Evolutionary conservation across 345 rosid genomes (phyloP).

Genomic region (Camelina laxa): DNA sequence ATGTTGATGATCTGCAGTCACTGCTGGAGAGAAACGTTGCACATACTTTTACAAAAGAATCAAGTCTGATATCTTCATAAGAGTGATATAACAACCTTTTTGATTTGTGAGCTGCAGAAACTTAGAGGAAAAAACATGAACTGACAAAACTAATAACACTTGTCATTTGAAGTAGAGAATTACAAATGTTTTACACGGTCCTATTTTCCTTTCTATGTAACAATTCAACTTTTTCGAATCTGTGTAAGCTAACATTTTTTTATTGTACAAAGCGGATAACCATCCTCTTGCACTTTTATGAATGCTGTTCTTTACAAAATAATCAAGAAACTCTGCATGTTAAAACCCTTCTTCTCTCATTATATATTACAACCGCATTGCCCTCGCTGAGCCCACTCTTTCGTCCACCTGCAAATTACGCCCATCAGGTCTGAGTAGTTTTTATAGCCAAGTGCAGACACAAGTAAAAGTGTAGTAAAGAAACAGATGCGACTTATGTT

Average conservation of each 20-base stretch:
- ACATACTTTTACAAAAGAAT: too few species aligned
- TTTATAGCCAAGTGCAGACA: constrained; percentile 15
- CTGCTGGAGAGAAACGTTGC: too few species aligned
- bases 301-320: constrained; percentile 44
- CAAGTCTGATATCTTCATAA: too few species aligned
- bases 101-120: too few species aligned
- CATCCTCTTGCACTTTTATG: constrained; percentile 38
- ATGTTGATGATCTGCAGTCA: too few species aligned
- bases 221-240: constrained; percentile 22
- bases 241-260: constrained; percentile 35
- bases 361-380: constrained; percentile 68
- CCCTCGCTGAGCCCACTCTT: constrained; percentile 60
- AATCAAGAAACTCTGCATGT: constrained; percentile 37
- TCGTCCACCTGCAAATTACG: constrained; percentile 61
- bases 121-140: constrained; percentile 9
- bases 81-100: too few species aligned
- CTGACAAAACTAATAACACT: constrained; percentile 7
- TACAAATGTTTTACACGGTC: constrained; percentile 38
- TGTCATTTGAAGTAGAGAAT: constrained; percentile 31
- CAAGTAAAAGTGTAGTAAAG: background rate
- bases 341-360: constrained; percentile 1
- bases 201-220: constrained; percentile 41
- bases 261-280: constrained; percentile 33
- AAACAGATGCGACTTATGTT: constrained; percentile 11
- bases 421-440: constrained; percentile 20